Evolutionary conservation across 1,139 yeast species (phyloP), one percentile per base, ranked within the genome.

Genomic region (Scheffersomyces titani): DNA sequence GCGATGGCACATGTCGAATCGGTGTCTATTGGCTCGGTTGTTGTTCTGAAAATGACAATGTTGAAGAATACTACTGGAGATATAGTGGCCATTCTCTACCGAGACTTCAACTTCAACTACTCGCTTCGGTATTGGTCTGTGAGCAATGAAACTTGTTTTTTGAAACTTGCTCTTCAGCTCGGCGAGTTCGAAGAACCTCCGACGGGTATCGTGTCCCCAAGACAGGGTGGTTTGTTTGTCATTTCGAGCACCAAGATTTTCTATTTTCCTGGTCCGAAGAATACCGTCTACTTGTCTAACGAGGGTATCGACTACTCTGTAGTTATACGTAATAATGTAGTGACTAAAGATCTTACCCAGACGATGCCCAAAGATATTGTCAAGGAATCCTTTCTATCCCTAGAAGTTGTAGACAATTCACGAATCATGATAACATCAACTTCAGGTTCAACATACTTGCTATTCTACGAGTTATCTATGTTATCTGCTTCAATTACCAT

Each of bases 101-200:
- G 81, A 44, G 82, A 77, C 55, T 71, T 71, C 51, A 72, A 73
- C 51, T 74, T 71, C 58, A 66, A 68, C 49, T 72, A 67, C 54
- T 73, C 77, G 3, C 57, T 78, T 50, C 62, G 83, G 44, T 70
- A 65, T 57, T 76, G 75, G 59, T 52, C 61, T 18, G 56, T 72
- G 4, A 58, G 62, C n/a, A 6, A 52, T 6, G 44, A 48, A 1
- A 54, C 50, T 0, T 19, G 20, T 2, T 52, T 63, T 50, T 19
- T 48, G 18, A 60, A 52, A 19, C 51, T 73, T 4, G n/a, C 56
- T 6, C 59, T 63, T 22, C 81, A 77, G 55, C 73, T 71, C 59
- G 70, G 70, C n/a, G 74, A 68, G 52, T 79, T 79, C 58, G 70
- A 70, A 1, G 74, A 68, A 3, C 70, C 74, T 1, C 82, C 82